Percentiles rank a stretch among this genome's conserved stretches.
Conservation (phyloP, 768 basidiomycete species). For the Boletus subparvulus region DNA sequence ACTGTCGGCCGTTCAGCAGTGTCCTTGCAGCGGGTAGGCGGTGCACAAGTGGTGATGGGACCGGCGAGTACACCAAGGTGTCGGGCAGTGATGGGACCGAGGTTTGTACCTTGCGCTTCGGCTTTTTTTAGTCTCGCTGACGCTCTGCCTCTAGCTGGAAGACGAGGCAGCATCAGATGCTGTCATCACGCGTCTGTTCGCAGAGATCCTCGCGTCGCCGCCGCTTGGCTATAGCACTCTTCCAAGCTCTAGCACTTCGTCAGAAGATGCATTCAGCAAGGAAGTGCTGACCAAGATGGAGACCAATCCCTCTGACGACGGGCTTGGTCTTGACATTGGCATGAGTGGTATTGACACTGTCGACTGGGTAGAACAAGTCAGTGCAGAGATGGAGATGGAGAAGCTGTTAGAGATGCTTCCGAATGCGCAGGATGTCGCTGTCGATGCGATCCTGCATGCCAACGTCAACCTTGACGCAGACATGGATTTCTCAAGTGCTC, state of each 20-base stretch:
- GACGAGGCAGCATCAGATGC: slow-evolving; percentile 54
- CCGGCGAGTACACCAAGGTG: slow-evolving; percentile 18
- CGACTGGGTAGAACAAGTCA: slow-evolving; percentile 30
- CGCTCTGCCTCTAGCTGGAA: slow-evolving; percentile 31
- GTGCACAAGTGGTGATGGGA: slow-evolving; percentile 33
- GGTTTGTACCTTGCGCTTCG: slow-evolving; percentile 29
- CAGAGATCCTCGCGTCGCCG: slow-evolving; percentile 37
- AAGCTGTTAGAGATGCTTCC: slow-evolving; percentile 57
- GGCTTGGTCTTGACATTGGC: slow-evolving; percentile 20
- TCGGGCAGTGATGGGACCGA: slow-evolving; percentile 30
- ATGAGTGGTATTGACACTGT: slow-evolving; percentile 17
- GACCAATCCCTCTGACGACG: slow-evolving; percentile 4
- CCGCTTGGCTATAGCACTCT: slow-evolving; percentile 33
- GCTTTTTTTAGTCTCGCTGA: slow-evolving; percentile 22
- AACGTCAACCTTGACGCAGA: slow-evolving; percentile 23
- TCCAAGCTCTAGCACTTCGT: slow-evolving; percentile 32
- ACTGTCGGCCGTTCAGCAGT: slow-evolving; percentile 52
- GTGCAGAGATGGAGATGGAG: slow-evolving; percentile 57
- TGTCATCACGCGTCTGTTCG: slow-evolving; percentile 32
- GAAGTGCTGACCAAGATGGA: slow-evolving; percentile 24
- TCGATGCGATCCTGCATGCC: slow-evolving; percentile 22
- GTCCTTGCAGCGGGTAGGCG: slow-evolving; percentile 94
- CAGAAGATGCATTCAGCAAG: slow-evolving; percentile 30
- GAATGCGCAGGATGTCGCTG: slow-evolving; percentile 29
- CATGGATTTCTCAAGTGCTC: slow-evolving; percentile 28